Base-by-base conservation (phyloP, 1,284 basidiomycete species). In the Dichomitus squalens region DNA sequence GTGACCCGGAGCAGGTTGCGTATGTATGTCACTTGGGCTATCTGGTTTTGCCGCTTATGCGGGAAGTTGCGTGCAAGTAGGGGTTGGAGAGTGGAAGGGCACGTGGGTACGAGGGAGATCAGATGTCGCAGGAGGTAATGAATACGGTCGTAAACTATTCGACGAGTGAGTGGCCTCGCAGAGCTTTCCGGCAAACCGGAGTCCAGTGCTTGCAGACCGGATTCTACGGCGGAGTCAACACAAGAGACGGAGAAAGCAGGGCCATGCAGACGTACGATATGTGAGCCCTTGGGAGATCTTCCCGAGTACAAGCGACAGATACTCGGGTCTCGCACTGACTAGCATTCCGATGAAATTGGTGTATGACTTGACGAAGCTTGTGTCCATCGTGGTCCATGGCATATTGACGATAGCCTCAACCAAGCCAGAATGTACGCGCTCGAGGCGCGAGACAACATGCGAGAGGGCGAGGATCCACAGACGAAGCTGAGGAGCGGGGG, bases 321-420 rank as follows among this genome's bases (percentile, higher is more conserved):
- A 99, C 73, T 96, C 94, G 59, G 94, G 92, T 61, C 93, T 80
- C n/a, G 96, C 95, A 64, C 91, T 95, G 63, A 98, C 86, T 36
- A 99, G 85, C 76, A 96, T 93, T 43, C 93, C 93, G 44, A 95
- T 85, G 70, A 98, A 98, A 25, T 90, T 84, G 25, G 87, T 88
- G 72, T 95, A 97, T 12, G 87, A 85, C 72, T 88, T 90, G 52
- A 95, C 94, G 65, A 96, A 93, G 20, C 80, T 76, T 43, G 83
- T 84, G 65, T 96, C 93, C 75, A 94, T 85, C 6, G 88, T 90
- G 6, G 92, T 90, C 97, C 97, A 99, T 6, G 95, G 94, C 66
- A 97, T 81, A 57, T 83, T 83, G 55, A 98, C 80, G 59, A 99
- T 88, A 29, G 94, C 93, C 59, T 96, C 87, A 33, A 98, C 89